Base-by-base conservation (phyloP, 768 basidiomycete genomes). In the Psilocybe azurescens region DNA sequence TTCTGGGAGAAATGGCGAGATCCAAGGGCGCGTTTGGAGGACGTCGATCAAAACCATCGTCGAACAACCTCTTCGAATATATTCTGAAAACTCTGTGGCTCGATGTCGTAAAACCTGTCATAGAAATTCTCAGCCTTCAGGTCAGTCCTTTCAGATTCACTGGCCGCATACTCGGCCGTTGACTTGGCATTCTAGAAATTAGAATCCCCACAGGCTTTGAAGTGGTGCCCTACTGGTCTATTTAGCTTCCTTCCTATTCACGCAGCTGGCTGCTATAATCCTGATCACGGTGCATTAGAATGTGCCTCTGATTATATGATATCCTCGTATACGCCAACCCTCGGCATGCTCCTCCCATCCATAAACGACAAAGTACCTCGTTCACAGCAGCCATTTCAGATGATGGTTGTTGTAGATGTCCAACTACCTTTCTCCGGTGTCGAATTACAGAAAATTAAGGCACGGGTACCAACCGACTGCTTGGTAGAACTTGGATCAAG, bases 211-310 rank as follows among this genome's bases (percentile, higher is more conserved):
- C 32, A 9, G 11, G 9, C 46, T 2, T 20, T 63, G 24, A 18
- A 48, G 20, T 75, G 74, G 74, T 72, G 69, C 33, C 67, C 68
- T 11, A 70, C 73, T 5, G 70, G 72, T 4, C 61, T 49, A 16
- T 77, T 81, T 61, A 49, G 74, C 7, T 73, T 75, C 24, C 58
- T 81, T 41, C 79, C 79, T 7, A 69, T 81, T 10, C 80, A 81
- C 16, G 78, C 78, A 2, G 80, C 81, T 41, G 72, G 75, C 2
- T 67, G 68, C 3, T 79, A 78, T 38, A 8, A 52, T 1, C 49
- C 53, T 50, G 57, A 7, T 36, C 33, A 24, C 30, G 39, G 41
- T 33, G 1, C 18, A 24, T 60, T 53, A 11, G 58, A 66, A 33
- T 57, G 60, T 59, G 59, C 65, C n/a, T 66, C 65, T 5, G 66